Percentiles rank a stretch among this genome's conserved stretches.
These are phyloP conservation scores for Blastobotrys indianensis DNA, from an alignment of 1,139 yeast genomes.

Conservation along the genomic window DNA sequence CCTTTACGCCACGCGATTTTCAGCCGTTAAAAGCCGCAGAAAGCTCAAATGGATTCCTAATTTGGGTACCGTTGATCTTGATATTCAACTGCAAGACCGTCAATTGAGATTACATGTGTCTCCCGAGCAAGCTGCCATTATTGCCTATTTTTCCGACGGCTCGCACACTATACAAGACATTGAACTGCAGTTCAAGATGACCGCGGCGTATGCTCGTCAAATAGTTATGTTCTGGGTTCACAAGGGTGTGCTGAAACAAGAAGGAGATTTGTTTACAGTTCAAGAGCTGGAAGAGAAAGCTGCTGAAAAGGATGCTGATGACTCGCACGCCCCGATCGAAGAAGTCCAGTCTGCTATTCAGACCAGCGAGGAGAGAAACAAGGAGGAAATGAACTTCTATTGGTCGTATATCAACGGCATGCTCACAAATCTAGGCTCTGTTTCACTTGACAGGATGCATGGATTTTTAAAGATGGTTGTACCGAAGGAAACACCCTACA, in stretches of 20 bases:
- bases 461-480: constrained; percentile 49
- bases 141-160: constrained; percentile 46
- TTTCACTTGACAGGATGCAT: constrained; percentile 47
- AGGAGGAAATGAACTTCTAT: constrained; percentile 37
- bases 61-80: constrained; percentile 58
- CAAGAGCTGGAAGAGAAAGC: constrained; percentile 21
- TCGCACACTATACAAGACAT: constrained; percentile 20
- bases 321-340: constrained; percentile 10
- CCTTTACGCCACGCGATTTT: constrained; percentile 41
- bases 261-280: constrained; percentile 24
- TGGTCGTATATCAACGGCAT: constrained; percentile 52
- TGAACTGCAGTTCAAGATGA: constrained; percentile 23
- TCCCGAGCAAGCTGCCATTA: constrained; percentile 66
- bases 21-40: constrained; percentile 42
- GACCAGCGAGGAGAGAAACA: constrained; percentile 28
- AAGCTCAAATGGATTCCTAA: constrained; percentile 52
- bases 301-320: constrained; percentile 17
- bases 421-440: constrained; percentile 49
- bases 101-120: constrained; percentile 45
- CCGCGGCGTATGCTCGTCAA: constrained; percentile 19
- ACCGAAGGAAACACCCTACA: constrained; percentile 46
- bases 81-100: constrained; percentile 47
- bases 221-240: constrained; percentile 48
- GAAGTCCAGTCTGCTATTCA: constrained; percentile 21
- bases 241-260: constrained; percentile 42